These are phyloP conservation scores for Keithomyces neogunnii DNA, from an alignment of 2,329 filamentous ascomycete species.

Conservation along the genomic window DNA sequence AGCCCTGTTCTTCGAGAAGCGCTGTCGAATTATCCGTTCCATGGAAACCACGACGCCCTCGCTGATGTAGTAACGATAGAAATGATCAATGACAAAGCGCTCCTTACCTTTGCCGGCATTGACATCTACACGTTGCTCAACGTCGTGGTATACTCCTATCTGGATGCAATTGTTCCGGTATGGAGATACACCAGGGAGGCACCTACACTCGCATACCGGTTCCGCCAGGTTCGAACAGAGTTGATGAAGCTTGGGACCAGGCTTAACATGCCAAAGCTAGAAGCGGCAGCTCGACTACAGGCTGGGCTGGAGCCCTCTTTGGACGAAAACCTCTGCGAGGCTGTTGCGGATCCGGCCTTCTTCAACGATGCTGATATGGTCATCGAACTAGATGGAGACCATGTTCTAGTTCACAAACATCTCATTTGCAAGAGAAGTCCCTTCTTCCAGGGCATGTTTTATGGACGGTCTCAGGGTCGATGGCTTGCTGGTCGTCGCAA, in stretches of 20 bases:
- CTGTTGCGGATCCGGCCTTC: slow-evolving; percentile 59
- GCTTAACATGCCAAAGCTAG: slow-evolving; percentile 62
- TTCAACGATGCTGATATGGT: slow-evolving; percentile 74
- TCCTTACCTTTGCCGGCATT: slow-evolving; percentile 58
- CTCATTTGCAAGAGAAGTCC: slow-evolving; percentile 77
- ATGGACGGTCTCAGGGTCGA: slow-evolving; percentile 74
- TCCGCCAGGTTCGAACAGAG: slow-evolving; percentile 72
- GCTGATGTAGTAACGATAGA: slow-evolving; percentile 23
- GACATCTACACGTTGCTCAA: slow-evolving; percentile 77
- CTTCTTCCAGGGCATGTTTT: slow-evolving; percentile 85
- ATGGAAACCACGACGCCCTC: slow-evolving; percentile 9
- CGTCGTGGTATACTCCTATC: slow-evolving; percentile 71
- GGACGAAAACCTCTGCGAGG: slow-evolving; percentile 60
- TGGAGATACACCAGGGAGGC: slow-evolving; percentile 73
- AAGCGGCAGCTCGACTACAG: slow-evolving; percentile 71
- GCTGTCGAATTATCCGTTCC: slow-evolving; percentile 45
- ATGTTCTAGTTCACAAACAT: slow-evolving; percentile 65
- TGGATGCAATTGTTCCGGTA: slow-evolving; percentile 70
- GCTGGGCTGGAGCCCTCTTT: slow-evolving; percentile 54
- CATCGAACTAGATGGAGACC: slow-evolving; percentile 68
- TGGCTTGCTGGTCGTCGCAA: slow-evolving; percentile 72
- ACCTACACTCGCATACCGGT: slow-evolving; percentile 58
- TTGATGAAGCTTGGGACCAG: slow-evolving; percentile 76
- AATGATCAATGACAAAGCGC: slow-evolving; percentile 36
- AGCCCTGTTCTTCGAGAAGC: slow-evolving; percentile 59